A percentile compares a stretch with the other conserved stretches of the same genome.
Conservation (phyloP, 2,329 filamentous ascomycete genomes). For the Akanthomyces lecanii region DNA sequence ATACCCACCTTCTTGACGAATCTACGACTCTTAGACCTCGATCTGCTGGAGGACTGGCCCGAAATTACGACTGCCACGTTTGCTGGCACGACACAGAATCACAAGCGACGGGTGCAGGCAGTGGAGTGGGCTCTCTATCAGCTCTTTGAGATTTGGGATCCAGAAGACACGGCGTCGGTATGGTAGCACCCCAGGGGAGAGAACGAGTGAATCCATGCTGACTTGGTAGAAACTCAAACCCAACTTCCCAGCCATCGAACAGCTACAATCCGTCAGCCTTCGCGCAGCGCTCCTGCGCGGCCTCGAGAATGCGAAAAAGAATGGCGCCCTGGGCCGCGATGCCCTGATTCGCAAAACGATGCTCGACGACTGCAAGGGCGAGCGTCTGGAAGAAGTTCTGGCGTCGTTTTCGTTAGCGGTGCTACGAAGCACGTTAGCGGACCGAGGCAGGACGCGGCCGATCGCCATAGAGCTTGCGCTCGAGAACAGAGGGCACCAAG, state of each 20-base stretch:
- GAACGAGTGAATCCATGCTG: neutral
- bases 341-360: slow-evolving; percentile 84
- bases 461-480: slow-evolving; percentile 53
- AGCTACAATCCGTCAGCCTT: slow-evolving; percentile 85
- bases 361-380: slow-evolving; percentile 93
- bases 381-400: slow-evolving; percentile 82
- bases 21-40: slow-evolving; percentile 75
- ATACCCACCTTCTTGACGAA: slow-evolving; percentile 67
- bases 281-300: slow-evolving; percentile 76
- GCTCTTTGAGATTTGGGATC: slow-evolving; percentile 80
- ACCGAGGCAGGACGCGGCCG: slow-evolving; percentile 33
- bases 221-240: slow-evolving; percentile 72
- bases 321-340: slow-evolving; percentile 74
- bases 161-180: slow-evolving; percentile 69
- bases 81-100: slow-evolving; percentile 63
- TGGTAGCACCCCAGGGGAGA: slow-evolving; percentile 41
- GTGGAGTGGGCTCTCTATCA: slow-evolving; percentile 91
- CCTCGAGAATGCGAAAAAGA: slow-evolving; percentile 84
- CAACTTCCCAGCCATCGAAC: slow-evolving; percentile 87
- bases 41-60: slow-evolving; percentile 75
- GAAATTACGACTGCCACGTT: slow-evolving; percentile 67
- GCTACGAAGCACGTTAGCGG: slow-evolving; percentile 61
- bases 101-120: slow-evolving; percentile 76
- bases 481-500: slow-evolving; percentile 55
- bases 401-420: slow-evolving; percentile 80